These are phyloP conservation scores for Aspergillus tamarii DNA, from an alignment of 2,329 filamentous ascomycete genomes.

Conservation along the genomic window DNA sequence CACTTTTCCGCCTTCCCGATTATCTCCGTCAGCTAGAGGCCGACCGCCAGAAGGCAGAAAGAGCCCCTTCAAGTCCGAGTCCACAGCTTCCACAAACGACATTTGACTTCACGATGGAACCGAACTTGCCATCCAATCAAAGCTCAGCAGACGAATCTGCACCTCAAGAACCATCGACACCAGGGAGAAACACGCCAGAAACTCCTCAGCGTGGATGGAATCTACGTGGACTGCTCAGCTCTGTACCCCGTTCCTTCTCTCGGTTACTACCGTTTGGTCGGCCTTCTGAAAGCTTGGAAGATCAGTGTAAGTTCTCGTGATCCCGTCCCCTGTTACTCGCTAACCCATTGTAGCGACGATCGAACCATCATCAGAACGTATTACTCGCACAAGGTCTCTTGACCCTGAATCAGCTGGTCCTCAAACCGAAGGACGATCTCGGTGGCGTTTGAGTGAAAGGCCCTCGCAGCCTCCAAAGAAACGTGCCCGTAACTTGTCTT, in stretches of 20 bases:
- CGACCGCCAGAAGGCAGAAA: slow-evolving; percentile 25
- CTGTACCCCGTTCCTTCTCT: slow-evolving; percentile 34
- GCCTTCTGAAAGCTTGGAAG: slow-evolving; percentile 19
- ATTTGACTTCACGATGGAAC: slow-evolving; percentile 15
- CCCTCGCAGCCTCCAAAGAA: slow-evolving; percentile 18
- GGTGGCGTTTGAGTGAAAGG: slow-evolving; percentile 19
- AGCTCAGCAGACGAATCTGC: slow-evolving; percentile 7
- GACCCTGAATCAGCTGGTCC: slow-evolving; percentile 8
- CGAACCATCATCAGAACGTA: slow-evolving; percentile 24
- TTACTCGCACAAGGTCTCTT: slow-evolving; percentile 14
- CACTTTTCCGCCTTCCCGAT: slow-evolving; percentile 37
- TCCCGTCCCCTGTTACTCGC: background rate
- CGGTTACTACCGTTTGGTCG: slow-evolving; percentile 29
- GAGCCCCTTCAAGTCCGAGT: slow-evolving; percentile 9
- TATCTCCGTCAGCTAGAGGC: slow-evolving; percentile 35
- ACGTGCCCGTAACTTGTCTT: slow-evolving; percentile 25
- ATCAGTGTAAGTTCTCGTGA: slow-evolving; percentile 15
- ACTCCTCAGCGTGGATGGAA: slow-evolving; percentile 31
- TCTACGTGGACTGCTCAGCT: slow-evolving; percentile 33
- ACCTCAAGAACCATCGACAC: slow-evolving; percentile 22
- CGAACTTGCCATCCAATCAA: slow-evolving; percentile 7
- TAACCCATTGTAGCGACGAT: slow-evolving; percentile 16
- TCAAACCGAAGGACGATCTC: slow-evolving; percentile 13
- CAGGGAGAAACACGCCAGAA: slow-evolving; percentile 14
- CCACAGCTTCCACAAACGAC: slow-evolving; percentile 15